A percentile compares a stretch with the other conserved stretches of the same genome.
phyloP scores from a whole-genome alignment of 2,329 filamentous ascomycete species.

The Claviceps citrina region DNA sequence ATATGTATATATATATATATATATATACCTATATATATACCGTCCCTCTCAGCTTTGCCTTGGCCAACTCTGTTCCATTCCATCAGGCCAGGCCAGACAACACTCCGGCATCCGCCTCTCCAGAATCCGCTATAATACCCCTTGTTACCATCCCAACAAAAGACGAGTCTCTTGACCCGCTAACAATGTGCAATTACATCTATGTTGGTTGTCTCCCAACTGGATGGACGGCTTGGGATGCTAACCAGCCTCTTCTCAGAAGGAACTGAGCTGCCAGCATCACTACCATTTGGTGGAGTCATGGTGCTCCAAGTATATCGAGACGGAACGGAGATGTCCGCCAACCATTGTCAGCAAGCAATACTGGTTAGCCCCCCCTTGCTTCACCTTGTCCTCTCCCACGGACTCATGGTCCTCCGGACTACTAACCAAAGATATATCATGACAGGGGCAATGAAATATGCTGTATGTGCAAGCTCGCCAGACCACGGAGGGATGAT shows the following conservation, averaged over 20 bases:
- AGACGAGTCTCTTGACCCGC: background rate
- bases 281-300: conserved; percentile 35
- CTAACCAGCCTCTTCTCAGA: conserved; percentile 17
- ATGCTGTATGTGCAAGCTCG: conserved; percentile 22
- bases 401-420: conserved; percentile 9
- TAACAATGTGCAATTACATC: conserved; percentile 37
- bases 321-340: conserved; percentile 27
- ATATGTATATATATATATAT: background rate
- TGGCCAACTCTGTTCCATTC: no score
- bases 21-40: no score
- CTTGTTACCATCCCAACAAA: background rate
- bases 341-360: conserved; percentile 30
- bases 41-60: no score
- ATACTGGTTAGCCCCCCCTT: conserved; percentile 24
- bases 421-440: conserved; percentile 8
- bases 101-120: no score
- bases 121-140: no score
- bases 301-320: conserved; percentile 30
- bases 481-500: background rate
- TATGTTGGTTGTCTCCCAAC: conserved; percentile 21
- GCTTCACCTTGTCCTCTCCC: no score
- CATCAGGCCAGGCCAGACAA: no score
- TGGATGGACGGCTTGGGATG: background rate
- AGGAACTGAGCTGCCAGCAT: conserved; percentile 35
- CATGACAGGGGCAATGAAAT: conserved; percentile 27